Conservation (phyloP, 768 basidiomycete species). For the Amylocystis lapponica region DNA sequence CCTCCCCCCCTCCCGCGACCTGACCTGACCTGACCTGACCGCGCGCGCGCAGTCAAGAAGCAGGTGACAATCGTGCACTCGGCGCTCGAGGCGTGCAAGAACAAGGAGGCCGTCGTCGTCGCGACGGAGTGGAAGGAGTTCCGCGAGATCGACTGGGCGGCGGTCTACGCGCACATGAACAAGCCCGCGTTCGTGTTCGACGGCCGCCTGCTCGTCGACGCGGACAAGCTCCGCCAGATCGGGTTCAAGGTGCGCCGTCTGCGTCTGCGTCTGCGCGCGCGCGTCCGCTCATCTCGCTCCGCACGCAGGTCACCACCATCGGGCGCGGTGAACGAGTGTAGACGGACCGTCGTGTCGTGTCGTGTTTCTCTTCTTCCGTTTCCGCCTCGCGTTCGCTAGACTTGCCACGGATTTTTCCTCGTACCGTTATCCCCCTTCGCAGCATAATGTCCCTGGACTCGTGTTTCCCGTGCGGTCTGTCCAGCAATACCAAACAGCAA, state of each 20-base stretch:
- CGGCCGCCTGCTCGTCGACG: slow-evolving; percentile 83
- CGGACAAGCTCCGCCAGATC: slow-evolving; percentile 70
- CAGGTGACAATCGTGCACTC: slow-evolving; percentile 74
- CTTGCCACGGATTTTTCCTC: no score
- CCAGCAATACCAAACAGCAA: no score
- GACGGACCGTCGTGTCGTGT: no score
- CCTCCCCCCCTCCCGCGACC: neutral
- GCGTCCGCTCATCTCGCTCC: neutral
- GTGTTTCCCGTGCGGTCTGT: no score
- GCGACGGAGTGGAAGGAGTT: slow-evolving; percentile 99
- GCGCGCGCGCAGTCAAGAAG: slow-evolving; percentile 61
- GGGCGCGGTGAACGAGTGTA: slow-evolving; percentile 46
- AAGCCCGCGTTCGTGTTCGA: slow-evolving; percentile 99
- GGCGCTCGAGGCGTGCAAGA: slow-evolving; percentile 82
- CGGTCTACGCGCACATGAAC: slow-evolving; percentile 82
- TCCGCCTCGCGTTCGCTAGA: no score
- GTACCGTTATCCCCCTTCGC: no score
- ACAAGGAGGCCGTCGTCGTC: slow-evolving; percentile 90
- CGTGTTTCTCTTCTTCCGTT: no score
- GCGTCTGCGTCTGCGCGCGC: slow-evolving; percentile 15
- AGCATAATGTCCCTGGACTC: no score
- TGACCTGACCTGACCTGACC: no score
- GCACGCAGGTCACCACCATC: slow-evolving; percentile 49
- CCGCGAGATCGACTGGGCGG: slow-evolving; percentile 84
- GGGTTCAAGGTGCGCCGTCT: slow-evolving; percentile 72